These are phyloP conservation scores for Monosporascus sp. DNA, from an alignment of 2,329 filamentous ascomycete genomes.

Conservation along the genomic window DNA sequence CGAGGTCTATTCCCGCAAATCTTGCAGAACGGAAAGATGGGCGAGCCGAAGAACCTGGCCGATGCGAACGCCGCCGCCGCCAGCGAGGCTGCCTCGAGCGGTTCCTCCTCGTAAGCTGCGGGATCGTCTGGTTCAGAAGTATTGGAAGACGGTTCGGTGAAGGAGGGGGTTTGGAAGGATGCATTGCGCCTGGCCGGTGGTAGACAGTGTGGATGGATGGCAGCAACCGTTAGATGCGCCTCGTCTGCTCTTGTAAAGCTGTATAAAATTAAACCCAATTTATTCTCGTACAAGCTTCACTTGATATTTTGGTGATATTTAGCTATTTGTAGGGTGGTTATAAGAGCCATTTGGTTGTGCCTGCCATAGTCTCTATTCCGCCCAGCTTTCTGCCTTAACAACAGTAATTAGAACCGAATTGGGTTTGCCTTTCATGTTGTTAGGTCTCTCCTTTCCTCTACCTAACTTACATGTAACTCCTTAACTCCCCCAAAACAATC, in stretches of 20 bases:
- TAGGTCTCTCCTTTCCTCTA: too few species aligned
- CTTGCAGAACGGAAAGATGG: constrained; percentile 88
- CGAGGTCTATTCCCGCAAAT: constrained; percentile 26
- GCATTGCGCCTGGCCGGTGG: constrained; percentile 3
- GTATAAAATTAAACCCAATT: constrained; percentile 20
- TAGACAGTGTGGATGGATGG: constrained; percentile 12
- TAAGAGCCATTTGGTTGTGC: too few species aligned
- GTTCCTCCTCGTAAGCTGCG: constrained; percentile 29
- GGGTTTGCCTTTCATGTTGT: too few species aligned
- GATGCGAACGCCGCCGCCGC: constrained; percentile 43
- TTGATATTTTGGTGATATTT: not conserved
- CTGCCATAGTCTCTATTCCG: too few species aligned
- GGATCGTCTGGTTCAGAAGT: constrained; percentile 6
- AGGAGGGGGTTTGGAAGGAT: not conserved
- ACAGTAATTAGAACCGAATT: too few species aligned
- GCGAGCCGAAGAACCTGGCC: constrained; percentile 70
- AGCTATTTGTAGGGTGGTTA: too few species aligned
- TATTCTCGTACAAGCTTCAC: not conserved
- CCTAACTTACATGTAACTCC: too few species aligned
- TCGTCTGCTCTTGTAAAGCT: constrained; percentile 20
- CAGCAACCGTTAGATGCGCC: constrained; percentile 4
- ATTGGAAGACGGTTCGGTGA: constrained; percentile 3
- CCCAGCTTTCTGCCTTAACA: too few species aligned
- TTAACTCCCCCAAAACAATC: too few species aligned
- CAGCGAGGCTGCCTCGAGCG: constrained; percentile 31